Evolutionary conservation across 352 stramenopile genomes (phyloP).

Genomic region (Lagenidium sp.): DNA sequence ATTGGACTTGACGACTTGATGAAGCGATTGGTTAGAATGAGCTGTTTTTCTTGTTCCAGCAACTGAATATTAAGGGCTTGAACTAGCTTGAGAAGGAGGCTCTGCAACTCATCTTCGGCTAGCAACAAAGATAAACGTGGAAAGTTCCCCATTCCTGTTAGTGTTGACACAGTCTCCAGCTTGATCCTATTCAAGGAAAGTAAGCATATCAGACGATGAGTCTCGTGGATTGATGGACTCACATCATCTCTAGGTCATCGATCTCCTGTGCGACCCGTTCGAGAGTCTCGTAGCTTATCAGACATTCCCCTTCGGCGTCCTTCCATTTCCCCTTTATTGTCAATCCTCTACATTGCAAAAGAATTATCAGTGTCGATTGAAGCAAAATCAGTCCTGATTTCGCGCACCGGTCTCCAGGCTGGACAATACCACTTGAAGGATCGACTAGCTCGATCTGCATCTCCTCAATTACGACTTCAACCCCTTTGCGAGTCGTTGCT

Average conservation of each 20-base stretch:
- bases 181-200: conserved; percentile 44
- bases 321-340: conserved; percentile 37
- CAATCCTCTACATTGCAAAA: conserved; percentile 31
- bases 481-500: conserved; percentile 48
- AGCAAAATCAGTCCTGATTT: neutral
- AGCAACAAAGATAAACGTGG: conserved; percentile 52
- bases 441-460: conserved; percentile 45
- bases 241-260: conserved; percentile 70
- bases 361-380: neutral
- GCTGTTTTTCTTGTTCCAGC: conserved; percentile 11
- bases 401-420: conserved; percentile 38
- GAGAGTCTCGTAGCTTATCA: conserved; percentile 23
- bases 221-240: conserved; percentile 1
- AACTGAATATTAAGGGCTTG: conserved; percentile 43
- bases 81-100: conserved; percentile 44
- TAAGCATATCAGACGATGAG: neutral
- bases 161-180: conserved; percentile 43
- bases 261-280: conserved; percentile 42
- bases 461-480: conserved; percentile 48
- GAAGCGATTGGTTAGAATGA: conserved; percentile 17
- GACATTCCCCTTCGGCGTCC: conserved; percentile 19
- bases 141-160: conserved; percentile 40
- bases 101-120: conserved; percentile 50
- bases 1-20: conserved; percentile 6
- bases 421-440: conserved; percentile 5